A percentile compares a stretch with the other conserved stretches of the same genome.
These are phyloP conservation scores for Candida dubliniensis DNA, from an alignment of 1,139 yeast species.

Conservation along the genomic window DNA sequence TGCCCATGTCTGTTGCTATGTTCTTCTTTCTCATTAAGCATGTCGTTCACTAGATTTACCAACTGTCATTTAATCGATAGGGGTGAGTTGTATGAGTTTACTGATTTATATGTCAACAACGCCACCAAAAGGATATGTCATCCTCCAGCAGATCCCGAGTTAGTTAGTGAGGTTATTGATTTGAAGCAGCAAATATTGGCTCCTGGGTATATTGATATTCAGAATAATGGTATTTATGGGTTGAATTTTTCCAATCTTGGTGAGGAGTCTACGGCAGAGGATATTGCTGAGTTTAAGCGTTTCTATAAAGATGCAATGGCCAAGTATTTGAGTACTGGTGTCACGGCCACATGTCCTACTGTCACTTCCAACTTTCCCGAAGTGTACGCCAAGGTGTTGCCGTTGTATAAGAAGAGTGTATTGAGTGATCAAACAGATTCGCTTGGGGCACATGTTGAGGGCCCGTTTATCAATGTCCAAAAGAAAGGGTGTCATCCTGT, in stretches of 20 bases:
- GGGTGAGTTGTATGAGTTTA: slow-evolving; percentile 39
- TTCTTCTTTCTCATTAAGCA: neutral
- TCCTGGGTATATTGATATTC: slow-evolving; percentile 64
- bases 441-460: slow-evolving; percentile 66
- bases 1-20: neutral
- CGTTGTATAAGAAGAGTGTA: slow-evolving; percentile 42
- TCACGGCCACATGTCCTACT: slow-evolving; percentile 62
- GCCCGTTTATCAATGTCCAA: slow-evolving; percentile 55
- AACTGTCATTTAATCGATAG: slow-evolving; percentile 55
- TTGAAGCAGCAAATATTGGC: slow-evolving; percentile 50
- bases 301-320: slow-evolving; percentile 49
- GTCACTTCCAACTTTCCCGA: slow-evolving; percentile 56
- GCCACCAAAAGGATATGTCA: slow-evolving; percentile 44
- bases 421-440: slow-evolving; percentile 45
- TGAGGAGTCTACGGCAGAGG: slow-evolving; percentile 35
- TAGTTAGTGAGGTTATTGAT: slow-evolving; percentile 34
- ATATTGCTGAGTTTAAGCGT: slow-evolving; percentile 29
- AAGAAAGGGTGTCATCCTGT: slow-evolving; percentile 67
- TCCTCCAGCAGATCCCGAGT: slow-evolving; percentile 15
- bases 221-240: slow-evolving; percentile 63
- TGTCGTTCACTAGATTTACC: slow-evolving; percentile 32
- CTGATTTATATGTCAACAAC: slow-evolving; percentile 50
- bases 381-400: slow-evolving; percentile 53
- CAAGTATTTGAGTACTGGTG: slow-evolving; percentile 54
- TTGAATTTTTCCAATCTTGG: slow-evolving; percentile 51